Evolutionary conservation across 208 protist genomes (phyloP), one percentile per base, ranked within the genome.

Genomic region (Lotmaria passim): DNA sequence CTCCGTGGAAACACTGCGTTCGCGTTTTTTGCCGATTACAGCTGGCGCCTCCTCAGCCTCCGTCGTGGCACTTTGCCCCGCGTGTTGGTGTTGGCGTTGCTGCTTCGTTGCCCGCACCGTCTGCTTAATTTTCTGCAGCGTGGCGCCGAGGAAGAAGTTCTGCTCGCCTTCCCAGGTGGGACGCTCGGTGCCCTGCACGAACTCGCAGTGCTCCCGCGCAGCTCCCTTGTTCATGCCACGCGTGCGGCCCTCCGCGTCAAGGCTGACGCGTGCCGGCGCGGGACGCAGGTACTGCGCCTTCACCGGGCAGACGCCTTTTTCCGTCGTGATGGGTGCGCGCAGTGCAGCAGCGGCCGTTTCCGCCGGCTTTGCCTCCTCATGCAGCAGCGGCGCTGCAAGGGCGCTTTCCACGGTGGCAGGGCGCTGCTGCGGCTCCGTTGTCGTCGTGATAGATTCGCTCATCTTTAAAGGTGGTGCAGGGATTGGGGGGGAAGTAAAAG

Each of bases 221-320:
- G 65, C 64, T 10, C 87, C 87, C 36, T 87, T 93, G 75, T 95
- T 95, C 90, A 93, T 93, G 41, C 90, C 90, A 14, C 86, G 78
- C 33, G 83, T 88, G 47, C 81, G 80, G 7, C 85, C 86, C 38
- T 89, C 84, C 4, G 69, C 75, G 60, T 91, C 83, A 34, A 92
- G 77, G 30, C 64, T 81, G 31, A 91, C 81, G 41, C 78, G 82
- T 19, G 73, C 76, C n/a, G 79, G 86, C 4, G 82, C 86, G 7
- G 75, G 71, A 10, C 81, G 79, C 47, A 83, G 73, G 81, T 86
- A 93, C 61, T 82, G 79, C 46, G 61, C 51, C 78, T 83, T 87
- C 46, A 92, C 83, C 5, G 85, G 78, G 56, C 89, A 92, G 15
- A 92, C 72, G n/a, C 86, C 89, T 39, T 78, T 83, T 8, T 69